Percentiles rank a stretch among this genome's conserved stretches.
Evolutionary conservation across 2,329 filamentous ascomycete genomes (phyloP).

Genomic region (Sporothrix globosa): DNA sequence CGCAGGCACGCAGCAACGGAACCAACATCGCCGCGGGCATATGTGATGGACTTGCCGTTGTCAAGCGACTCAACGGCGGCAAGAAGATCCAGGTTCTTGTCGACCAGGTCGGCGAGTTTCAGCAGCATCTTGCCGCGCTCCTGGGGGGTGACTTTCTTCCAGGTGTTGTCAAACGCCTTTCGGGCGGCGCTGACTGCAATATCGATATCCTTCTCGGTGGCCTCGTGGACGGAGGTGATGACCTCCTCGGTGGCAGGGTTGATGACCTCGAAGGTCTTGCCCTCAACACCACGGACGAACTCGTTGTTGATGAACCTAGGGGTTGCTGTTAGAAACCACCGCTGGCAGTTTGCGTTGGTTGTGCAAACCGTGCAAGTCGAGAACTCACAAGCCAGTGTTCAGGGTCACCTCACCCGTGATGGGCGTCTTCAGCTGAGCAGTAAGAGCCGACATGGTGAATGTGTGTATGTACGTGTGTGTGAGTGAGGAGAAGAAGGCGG

Average conservation of each 20-base stretch:
- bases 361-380: not conserved
- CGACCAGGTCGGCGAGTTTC: slow-evolving; percentile 78
- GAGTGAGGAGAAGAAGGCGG: not conserved
- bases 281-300: slow-evolving; percentile 80
- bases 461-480: not conserved
- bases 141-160: slow-evolving; percentile 69
- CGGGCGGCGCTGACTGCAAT: slow-evolving; percentile 83
- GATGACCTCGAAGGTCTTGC: slow-evolving; percentile 89
- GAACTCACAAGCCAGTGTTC: slow-evolving; percentile 63
- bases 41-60: slow-evolving; percentile 79
- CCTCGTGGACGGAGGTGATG: slow-evolving; percentile 81
- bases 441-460: slow-evolving; percentile 42
- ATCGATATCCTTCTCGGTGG: slow-evolving; percentile 82
- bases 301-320: slow-evolving; percentile 89
- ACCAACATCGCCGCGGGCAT: slow-evolving; percentile 75
- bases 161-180: slow-evolving; percentile 77
- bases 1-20: slow-evolving; percentile 71
- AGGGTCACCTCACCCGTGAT: slow-evolving; percentile 62
- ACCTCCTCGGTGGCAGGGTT: slow-evolving; percentile 85
- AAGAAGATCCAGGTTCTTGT: slow-evolving; percentile 76
- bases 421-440: slow-evolving; percentile 68
- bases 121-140: slow-evolving; percentile 69
- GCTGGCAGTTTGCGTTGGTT: not conserved
- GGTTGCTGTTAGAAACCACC: not conserved
- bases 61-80: slow-evolving; percentile 84